Base-by-base conservation (phyloP, 2,329 filamentous ascomycete species). In the Colletotrichum musicola region DNA sequence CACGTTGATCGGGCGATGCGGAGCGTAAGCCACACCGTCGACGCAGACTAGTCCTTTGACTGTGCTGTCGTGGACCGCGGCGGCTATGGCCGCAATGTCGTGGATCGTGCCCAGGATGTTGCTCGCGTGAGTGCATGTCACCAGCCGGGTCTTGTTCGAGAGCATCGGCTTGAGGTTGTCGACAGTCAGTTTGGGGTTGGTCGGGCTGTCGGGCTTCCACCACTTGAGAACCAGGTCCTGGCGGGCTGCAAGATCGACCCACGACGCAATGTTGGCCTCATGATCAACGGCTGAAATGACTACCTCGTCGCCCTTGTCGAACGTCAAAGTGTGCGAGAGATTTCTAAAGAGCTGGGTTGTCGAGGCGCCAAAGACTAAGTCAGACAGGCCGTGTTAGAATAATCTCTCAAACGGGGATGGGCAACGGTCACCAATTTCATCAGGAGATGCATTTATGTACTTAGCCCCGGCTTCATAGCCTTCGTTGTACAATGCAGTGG, bases 291-390 rank as follows among this genome's bases (percentile, higher is more conserved):
- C 86, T 0, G 92, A 93, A 12, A 95, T 75, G 70, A 96, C 82
- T 56, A 95, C 84, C 75, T 93, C 91, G 68, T 90, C 88, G 50
- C 88, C 88, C 2, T 82, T 76, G 12, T 81, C 73, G 74, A 90
- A 88, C 12, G 77, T 73, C 5, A 91, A 78, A 2, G 86, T 81
- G 22, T 82, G 83, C 0, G 88, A 87, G 16, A 94, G 84, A 75
- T 94, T 95, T 72, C 92, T 88, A 73, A 94, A 88, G 10, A 94
- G 85, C 75, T 94, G 92, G 0, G 93, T 95, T 0, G 92, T 93
- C 2, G 92, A 93, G 0, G 90, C 81, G 1, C 92, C 92, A 62
- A 94, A 85, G 53, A 92, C 91, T 89, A 35, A 10, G 30, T 35
- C 2, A 35, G 30, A 10, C 12, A 42, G n/a, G 14, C n/a, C 4